These are phyloP conservation scores for Batkoa obscura DNA, from an alignment of 371 early-diverging fungal species.

Conservation along the genomic window DNA sequence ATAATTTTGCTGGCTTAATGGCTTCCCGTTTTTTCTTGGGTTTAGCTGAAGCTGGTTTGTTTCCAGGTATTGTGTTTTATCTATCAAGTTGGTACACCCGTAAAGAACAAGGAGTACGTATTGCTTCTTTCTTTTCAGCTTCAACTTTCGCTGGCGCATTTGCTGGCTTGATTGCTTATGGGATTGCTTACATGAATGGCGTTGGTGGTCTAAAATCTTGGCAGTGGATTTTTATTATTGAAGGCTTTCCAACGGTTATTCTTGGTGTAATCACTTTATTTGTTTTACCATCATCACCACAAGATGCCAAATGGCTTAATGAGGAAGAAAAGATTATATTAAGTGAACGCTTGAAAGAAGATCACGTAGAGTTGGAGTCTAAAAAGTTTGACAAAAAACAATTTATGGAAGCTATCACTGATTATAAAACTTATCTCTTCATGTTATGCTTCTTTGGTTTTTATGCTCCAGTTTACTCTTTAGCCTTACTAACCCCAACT, in stretches of 20 bases:
- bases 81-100: conserved; percentile 58
- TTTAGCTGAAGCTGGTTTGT: conserved; percentile 43
- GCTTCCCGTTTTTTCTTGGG: conserved; percentile 48
- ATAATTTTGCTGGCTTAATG: conserved; percentile 20
- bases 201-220: conserved; percentile 19
- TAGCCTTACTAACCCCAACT: conserved; percentile 29
- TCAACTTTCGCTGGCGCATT: conserved; percentile 48
- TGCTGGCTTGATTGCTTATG: conserved; percentile 37
- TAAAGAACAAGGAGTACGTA: conserved; percentile 47
- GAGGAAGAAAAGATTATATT: conserved; percentile 26
- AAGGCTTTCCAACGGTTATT: conserved; percentile 21
- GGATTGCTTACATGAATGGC: conserved; percentile 31
- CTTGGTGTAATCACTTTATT: conserved; percentile 17
- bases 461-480: conserved; percentile 16
- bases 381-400: conserved; percentile 16
- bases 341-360: conserved; percentile 19
- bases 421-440: conserved; percentile 20
- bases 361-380: conserved; percentile 16
- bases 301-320: conserved; percentile 23
- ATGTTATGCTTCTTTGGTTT: conserved; percentile 19
- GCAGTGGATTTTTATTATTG: conserved; percentile 39
- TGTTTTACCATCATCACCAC: conserved; percentile 38
- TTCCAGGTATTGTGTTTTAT: conserved; percentile 50
- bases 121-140: conserved; percentile 40
- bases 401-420: conserved; percentile 17